Evolutionary conservation across 192 early-diverging fungal species (phyloP).

Genomic region (Podochytrium sp.): DNA sequence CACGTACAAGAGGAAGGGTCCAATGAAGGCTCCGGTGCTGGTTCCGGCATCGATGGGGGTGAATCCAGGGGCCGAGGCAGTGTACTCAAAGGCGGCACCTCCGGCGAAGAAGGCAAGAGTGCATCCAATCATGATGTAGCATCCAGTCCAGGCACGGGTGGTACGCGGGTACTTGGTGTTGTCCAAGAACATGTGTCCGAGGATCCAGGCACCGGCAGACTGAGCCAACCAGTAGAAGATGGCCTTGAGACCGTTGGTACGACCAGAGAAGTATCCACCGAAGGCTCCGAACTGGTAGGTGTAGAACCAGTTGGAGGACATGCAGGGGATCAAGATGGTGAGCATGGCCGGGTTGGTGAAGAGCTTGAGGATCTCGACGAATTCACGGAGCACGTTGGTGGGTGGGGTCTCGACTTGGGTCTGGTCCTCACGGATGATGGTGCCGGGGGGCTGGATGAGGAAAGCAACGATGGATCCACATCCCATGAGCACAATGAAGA

Average conservation of each 20-base stretch:
- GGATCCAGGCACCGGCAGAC: slow-evolving; percentile 22
- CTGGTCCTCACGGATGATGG: slow-evolving; percentile 77
- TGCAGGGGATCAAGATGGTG: slow-evolving; percentile 45
- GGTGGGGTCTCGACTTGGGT: slow-evolving; percentile 65
- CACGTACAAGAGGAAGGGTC: slow-evolving; percentile 71
- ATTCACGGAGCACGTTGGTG: slow-evolving; percentile 67
- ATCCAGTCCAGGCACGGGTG: slow-evolving; percentile 60
- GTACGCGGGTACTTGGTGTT: slow-evolving; percentile 54
- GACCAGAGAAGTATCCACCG: slow-evolving; percentile 22
- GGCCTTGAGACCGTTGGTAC: slow-evolving; percentile 21
- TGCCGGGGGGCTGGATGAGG: slow-evolving; percentile 60
- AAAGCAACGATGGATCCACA: slow-evolving; percentile 49
- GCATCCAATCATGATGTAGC: slow-evolving; percentile 46
- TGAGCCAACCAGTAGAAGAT: slow-evolving; percentile 30
- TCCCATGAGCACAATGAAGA: slow-evolving; percentile 69
- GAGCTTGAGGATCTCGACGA: slow-evolving; percentile 57
- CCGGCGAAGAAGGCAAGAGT: slow-evolving; percentile 19
- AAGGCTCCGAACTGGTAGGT: slow-evolving; percentile 67
- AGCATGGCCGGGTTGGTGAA: slow-evolving; percentile 75
- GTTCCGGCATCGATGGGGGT: slow-evolving; percentile 44
- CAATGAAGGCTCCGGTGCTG: slow-evolving; percentile 45
- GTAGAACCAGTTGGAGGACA: slow-evolving; percentile 80
- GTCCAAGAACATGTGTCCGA: slow-evolving; percentile 53
- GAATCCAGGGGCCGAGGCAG: slow-evolving; percentile 54
- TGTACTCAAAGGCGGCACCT: slow-evolving; percentile 28